phyloP scores from a whole-genome alignment of 805 yeast species.

The Myxozyma geophila region DNA sequence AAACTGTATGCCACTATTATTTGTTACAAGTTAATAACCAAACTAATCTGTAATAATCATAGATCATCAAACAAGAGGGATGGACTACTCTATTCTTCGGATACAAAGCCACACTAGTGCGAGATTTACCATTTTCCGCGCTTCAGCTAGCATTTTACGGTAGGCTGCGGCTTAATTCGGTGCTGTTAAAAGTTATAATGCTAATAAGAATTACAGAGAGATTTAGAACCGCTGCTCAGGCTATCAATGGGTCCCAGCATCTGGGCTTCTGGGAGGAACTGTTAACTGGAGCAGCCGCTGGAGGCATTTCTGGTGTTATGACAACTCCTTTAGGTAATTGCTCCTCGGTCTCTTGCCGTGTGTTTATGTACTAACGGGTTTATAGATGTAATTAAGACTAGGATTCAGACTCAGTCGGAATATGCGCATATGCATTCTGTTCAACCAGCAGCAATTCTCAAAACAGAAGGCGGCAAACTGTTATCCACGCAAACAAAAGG shows the following conservation, averaged over 20 bases:
- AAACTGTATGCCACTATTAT: slow-evolving; percentile 44
- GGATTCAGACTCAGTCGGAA: slow-evolving; percentile 82
- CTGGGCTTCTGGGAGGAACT: slow-evolving; percentile 61
- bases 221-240: slow-evolving; percentile 47
- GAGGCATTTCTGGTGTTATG: slow-evolving; percentile 85
- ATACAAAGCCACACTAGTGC: slow-evolving; percentile 86
- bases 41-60: background rate
- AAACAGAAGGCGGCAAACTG: background rate
- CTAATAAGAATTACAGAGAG: slow-evolving; percentile 14
- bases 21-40: background rate
- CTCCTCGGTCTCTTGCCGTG: background rate
- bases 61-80: slow-evolving; percentile 72
- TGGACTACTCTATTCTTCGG: slow-evolving; percentile 79
- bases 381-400: slow-evolving; percentile 78
- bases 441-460: background rate
- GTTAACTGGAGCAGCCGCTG: slow-evolving; percentile 92
- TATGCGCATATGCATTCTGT: background rate
- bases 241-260: slow-evolving; percentile 40
- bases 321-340: slow-evolving; percentile 76
- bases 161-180: slow-evolving; percentile 42
- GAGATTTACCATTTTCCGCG: slow-evolving; percentile 96
- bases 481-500: background rate
- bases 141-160: slow-evolving; percentile 96
- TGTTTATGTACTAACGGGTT: slow-evolving; percentile 1
- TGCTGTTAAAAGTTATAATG: too few species aligned